These are phyloP conservation scores for Hibiscus trionum DNA, from an alignment of 345 rosid genomes.

Conservation along the genomic window DNA sequence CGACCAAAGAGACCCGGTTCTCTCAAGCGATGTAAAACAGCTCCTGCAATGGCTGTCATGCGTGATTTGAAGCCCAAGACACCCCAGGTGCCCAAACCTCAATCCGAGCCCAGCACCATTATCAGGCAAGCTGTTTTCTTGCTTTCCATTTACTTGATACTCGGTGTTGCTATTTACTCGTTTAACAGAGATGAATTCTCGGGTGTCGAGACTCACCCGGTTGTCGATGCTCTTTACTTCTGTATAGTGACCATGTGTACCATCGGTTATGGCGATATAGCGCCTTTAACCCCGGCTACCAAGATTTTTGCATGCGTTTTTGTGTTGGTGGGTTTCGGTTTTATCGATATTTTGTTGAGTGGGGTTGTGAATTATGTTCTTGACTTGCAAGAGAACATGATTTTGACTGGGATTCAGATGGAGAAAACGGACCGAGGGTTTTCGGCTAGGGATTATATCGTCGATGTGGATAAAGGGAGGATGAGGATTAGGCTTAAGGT, in stretches of 20 bases:
- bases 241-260: constrained; percentile 84
- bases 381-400: constrained; percentile 57
- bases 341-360: constrained; percentile 53
- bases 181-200: constrained; percentile 54
- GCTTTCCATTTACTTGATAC: constrained; percentile 41
- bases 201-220: constrained; percentile 72
- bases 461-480: constrained; percentile 63
- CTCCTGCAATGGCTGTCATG: constrained; percentile 76
- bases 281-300: constrained; percentile 53
- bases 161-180: constrained; percentile 57
- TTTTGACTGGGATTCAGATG: constrained; percentile 38
- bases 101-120: constrained; percentile 38
- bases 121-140: constrained; percentile 50
- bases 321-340: constrained; percentile 67
- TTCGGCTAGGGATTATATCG: constrained; percentile 43
- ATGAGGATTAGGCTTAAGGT: constrained; percentile 83
- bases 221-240: constrained; percentile 69
- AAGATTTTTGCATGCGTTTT: constrained; percentile 61
- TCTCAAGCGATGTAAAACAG: constrained; percentile 66
- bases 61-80: constrained; percentile 30
- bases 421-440: constrained; percentile 19
- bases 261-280: constrained; percentile 75
- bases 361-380: constrained; percentile 60
- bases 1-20: constrained; percentile 22
- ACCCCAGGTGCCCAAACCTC: constrained; percentile 25